Conservation (phyloP, 2,329 filamentous ascomycete species). For the Xylaria sp. region DNA sequence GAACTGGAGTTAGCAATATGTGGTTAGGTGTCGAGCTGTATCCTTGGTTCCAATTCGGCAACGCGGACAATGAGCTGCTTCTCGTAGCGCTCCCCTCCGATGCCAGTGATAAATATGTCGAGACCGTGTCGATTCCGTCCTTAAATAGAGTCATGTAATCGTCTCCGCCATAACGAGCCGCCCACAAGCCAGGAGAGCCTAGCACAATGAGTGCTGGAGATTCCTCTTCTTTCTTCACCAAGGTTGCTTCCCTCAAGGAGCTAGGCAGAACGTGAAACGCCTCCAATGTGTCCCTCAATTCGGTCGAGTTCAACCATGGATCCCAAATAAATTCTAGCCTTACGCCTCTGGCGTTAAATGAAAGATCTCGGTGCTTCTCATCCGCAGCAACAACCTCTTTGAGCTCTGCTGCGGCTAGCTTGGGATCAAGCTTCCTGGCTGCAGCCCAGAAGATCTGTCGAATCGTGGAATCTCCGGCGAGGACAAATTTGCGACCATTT, state of each 20-base stretch:
- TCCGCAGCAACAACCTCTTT: conserved; percentile 45
- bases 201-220: conserved; percentile 61
- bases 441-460: conserved; percentile 70
- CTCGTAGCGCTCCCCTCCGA: conserved; percentile 33
- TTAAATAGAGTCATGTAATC: conserved; percentile 58
- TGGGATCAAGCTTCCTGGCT: conserved; percentile 58
- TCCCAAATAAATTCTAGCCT: conserved; percentile 70
- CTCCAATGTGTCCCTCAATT: conserved; percentile 54
- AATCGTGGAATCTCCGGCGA: conserved; percentile 69
- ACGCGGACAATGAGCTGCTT: conserved; percentile 38
- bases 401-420: conserved; percentile 51
- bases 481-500: conserved; percentile 61
- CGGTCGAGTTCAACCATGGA: conserved; percentile 66
- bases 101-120: conserved; percentile 50
- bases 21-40: conserved; percentile 40
- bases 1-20: conserved; percentile 58
- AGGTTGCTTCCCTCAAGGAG: conserved; percentile 35
- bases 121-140: conserved; percentile 57
- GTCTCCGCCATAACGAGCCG: conserved; percentile 61
- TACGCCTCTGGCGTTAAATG: conserved; percentile 57
- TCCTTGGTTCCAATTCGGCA: conserved; percentile 25
- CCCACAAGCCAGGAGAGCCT: conserved; percentile 65
- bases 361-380: conserved; percentile 57
- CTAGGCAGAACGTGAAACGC: conserved; percentile 47
- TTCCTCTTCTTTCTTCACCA: conserved; percentile 40